Conservation (phyloP, 1,284 basidiomycete genomes). For the Pseudozyma hubeiensis region DNA sequence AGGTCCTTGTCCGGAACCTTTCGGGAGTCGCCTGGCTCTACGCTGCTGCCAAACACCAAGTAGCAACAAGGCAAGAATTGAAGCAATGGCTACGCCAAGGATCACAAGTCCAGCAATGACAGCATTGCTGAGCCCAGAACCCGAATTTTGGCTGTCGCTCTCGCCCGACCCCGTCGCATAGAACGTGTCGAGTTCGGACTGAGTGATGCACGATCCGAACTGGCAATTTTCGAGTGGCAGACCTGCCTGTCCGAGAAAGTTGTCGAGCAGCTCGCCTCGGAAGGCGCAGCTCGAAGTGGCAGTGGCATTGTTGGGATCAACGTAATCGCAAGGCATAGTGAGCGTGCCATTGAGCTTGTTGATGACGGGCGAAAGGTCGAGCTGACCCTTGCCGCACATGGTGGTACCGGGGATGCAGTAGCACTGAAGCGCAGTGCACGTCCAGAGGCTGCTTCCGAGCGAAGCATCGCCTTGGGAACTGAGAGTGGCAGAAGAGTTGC, state of each 20-base stretch:
- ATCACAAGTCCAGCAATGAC: conserved; percentile 57
- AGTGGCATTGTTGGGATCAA: conserved; percentile 39
- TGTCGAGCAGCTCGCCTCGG: conserved; percentile 41
- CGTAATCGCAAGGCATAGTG: conserved; percentile 59
- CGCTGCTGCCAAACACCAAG: conserved; percentile 37
- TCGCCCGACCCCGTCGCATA: conserved; percentile 37
- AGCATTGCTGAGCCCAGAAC: conserved; percentile 35
- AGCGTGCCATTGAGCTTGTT: conserved; percentile 52
- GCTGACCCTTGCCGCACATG: conserved; percentile 47
- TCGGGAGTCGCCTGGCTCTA: conserved; percentile 32
- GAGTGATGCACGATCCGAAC: conserved; percentile 53
- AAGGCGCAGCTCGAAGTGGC: conserved; percentile 48
- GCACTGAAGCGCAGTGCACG: conserved; percentile 53
- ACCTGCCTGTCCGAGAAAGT: conserved; percentile 51
- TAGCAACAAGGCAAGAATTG: conserved; percentile 30
- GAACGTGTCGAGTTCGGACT: conserved; percentile 40
- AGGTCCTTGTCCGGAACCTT: conserved; percentile 16
- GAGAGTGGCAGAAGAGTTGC: conserved; percentile 41
- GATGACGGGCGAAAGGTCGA: conserved; percentile 52
- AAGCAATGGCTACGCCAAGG: conserved; percentile 42
- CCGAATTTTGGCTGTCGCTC: background rate
- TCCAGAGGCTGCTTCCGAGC: conserved; percentile 47
- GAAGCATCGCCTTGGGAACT: conserved; percentile 13
- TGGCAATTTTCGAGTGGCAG: conserved; percentile 48
- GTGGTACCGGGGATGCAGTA: conserved; percentile 53